phyloP scores from a whole-genome alignment of 2,329 filamentous ascomycete genomes.

The Sclerotinia spermophila region DNA sequence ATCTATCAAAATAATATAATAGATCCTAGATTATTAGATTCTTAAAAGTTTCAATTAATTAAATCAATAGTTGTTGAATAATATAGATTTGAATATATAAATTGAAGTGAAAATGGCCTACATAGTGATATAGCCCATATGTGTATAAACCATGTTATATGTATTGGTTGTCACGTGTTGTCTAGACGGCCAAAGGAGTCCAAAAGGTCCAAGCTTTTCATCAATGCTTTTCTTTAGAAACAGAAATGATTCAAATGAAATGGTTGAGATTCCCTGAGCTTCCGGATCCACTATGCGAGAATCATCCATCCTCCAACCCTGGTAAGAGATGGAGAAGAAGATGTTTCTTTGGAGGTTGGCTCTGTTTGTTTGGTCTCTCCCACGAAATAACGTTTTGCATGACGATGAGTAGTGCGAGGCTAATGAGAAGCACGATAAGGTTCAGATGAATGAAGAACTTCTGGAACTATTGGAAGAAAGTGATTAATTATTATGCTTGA shows the following conservation, averaged over 20 bases:
- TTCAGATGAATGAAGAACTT: not conserved
- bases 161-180: no score
- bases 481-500: no score
- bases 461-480: not conserved
- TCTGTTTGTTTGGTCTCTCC: slow-evolving; percentile 1
- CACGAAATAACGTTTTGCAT: not conserved
- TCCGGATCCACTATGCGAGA: slow-evolving; percentile 12
- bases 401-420: slow-evolving; percentile 6
- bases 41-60: no score
- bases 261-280: no score
- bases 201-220: slow-evolving; percentile 12
- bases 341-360: slow-evolving; percentile 12
- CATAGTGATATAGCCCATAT: no score
- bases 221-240: not conserved
- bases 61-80: no score
- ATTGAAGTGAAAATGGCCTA: no score
- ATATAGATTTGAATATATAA: no score
- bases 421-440: not conserved
- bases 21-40: no score
- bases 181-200: slow-evolving; percentile 10
- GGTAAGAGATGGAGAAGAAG: slow-evolving; percentile 14
- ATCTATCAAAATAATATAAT: no score
- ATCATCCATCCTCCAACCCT: slow-evolving; percentile 1
- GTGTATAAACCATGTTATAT: no score
- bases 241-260: slow-evolving; percentile 1